Evolutionary conservation across 108 stramenopile species (phyloP).

Genomic region (Craspedostauros australis): DNA sequence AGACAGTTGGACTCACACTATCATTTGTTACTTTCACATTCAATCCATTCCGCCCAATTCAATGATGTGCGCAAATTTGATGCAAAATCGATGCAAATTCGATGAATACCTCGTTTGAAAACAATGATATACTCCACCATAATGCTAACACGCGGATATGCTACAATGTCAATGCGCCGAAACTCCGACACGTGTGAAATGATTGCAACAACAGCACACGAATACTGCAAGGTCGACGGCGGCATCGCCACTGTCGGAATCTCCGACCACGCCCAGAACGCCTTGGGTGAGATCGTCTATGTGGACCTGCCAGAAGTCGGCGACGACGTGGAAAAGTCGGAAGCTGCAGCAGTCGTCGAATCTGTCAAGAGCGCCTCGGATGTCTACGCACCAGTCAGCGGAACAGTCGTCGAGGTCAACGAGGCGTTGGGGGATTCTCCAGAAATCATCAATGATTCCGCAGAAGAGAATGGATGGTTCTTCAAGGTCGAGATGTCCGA

Average conservation of each 20-base stretch:
- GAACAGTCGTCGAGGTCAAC: conserved; percentile 83
- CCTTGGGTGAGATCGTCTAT: conserved; percentile 97
- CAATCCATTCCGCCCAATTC: no score
- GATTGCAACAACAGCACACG: conserved; percentile 68
- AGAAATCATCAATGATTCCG: conserved; percentile 77
- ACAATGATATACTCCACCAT: no score
- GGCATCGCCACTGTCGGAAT: conserved; percentile 91
- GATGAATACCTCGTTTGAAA: no score
- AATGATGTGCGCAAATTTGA: neutral
- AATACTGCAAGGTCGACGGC: conserved; percentile 91
- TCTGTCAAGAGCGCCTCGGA: conserved; percentile 99
- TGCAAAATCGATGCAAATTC: no score
- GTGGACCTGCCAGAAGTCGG: conserved; percentile 94
- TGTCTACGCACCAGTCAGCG: conserved; percentile 87
- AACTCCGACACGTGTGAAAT: no score
- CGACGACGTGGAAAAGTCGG: conserved; percentile 85
- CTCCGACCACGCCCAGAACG: conserved; percentile 91
- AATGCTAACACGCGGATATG: no score
- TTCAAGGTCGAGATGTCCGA: conserved; percentile 83
- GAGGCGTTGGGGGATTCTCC: conserved; percentile 67
- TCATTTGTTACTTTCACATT: no score
- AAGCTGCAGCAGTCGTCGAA: conserved; percentile 93
- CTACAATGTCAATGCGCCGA: no score
- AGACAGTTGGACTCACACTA: no score
- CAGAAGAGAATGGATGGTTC: conserved; percentile 89